phyloP scores from a whole-genome alignment of 768 basidiomycete species.

The Pulveroboletus sp. region DNA sequence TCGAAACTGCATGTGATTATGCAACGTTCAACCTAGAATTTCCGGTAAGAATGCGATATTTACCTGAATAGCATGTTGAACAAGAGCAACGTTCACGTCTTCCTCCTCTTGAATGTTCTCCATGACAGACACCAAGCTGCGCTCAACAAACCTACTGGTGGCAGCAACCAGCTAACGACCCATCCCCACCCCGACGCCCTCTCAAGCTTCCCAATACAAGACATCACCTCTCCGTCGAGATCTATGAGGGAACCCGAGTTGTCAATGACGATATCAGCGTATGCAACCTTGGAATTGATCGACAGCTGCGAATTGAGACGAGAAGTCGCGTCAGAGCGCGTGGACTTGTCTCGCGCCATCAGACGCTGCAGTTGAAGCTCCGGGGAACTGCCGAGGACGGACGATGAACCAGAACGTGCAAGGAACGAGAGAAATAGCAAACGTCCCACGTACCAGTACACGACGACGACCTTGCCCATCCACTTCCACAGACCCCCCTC shows the following conservation, averaged over 20 bases:
- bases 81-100: too few relatives aligned
- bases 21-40: too few relatives aligned
- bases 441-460: slow-evolving; percentile 70
- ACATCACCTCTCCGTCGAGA: slow-evolving; percentile 44
- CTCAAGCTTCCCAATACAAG: slow-evolving; percentile 41
- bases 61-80: too few relatives aligned
- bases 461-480: slow-evolving; percentile 82
- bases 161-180: slow-evolving; percentile 57
- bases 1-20: too few relatives aligned
- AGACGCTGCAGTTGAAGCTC: slow-evolving; percentile 83
- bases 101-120: slow-evolving; percentile 27
- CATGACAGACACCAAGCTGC: slow-evolving; percentile 39
- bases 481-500: slow-evolving; percentile 83
- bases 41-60: too few relatives aligned
- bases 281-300: slow-evolving; percentile 70
- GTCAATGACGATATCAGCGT: slow-evolving; percentile 83
- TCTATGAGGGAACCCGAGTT: slow-evolving; percentile 78
- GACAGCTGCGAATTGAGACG: slow-evolving; percentile 80
- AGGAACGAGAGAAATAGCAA: background rate
- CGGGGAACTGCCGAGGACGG: slow-evolving; percentile 51
- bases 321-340: slow-evolving; percentile 61
- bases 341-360: slow-evolving; percentile 66
- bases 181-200: slow-evolving; percentile 52
- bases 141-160: slow-evolving; percentile 49
- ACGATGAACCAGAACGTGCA: background rate